Evolutionary conservation across 1,139 yeast genomes (phyloP).

Genomic region (Saccharomyces pastorianus): DNA sequence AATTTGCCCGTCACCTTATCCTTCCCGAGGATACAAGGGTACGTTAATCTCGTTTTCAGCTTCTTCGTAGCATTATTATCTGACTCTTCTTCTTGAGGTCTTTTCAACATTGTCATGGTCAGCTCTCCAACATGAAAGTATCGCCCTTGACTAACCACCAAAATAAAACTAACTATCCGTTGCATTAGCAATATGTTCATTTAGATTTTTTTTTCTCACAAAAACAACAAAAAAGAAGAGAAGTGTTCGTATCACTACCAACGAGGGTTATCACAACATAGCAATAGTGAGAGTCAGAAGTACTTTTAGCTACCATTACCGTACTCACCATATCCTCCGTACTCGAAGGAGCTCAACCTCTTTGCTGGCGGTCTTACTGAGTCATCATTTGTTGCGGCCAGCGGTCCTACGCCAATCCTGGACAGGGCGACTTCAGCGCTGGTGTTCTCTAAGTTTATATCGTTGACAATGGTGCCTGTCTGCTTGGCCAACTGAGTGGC

Average conservation of each 20-base stretch:
- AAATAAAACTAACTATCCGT: neutral
- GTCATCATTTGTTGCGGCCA: slow-evolving; percentile 36
- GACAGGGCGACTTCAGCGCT: slow-evolving; percentile 77
- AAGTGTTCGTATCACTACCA: neutral
- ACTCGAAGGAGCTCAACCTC: slow-evolving; percentile 30
- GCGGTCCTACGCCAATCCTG: slow-evolving; percentile 73
- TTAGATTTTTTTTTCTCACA: slow-evolving; percentile 1
- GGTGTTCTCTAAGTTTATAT: slow-evolving; percentile 52
- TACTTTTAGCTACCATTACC: slow-evolving; percentile 8
- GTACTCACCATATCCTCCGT: slow-evolving; percentile 35
- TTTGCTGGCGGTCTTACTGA: slow-evolving; percentile 9
- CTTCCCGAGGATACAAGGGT: slow-evolving; percentile 21
- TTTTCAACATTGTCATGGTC: slow-evolving; percentile 1
- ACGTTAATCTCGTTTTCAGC: slow-evolving; percentile 14
- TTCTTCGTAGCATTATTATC: slow-evolving; percentile 3
- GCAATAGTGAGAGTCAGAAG: neutral
- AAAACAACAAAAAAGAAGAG: neutral
- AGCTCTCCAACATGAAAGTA: neutral
- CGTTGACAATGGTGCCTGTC: slow-evolving; percentile 32
- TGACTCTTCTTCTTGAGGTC: neutral
- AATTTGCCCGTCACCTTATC: slow-evolving; percentile 28
- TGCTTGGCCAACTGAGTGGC: slow-evolving; percentile 43
- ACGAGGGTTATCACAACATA: neutral
- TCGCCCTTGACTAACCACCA: neutral
- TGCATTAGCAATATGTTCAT: slow-evolving; percentile 2